Base-by-base conservation (phyloP, 176 grass and related monocot genomes). In the Aegilops bicornis region DNA sequence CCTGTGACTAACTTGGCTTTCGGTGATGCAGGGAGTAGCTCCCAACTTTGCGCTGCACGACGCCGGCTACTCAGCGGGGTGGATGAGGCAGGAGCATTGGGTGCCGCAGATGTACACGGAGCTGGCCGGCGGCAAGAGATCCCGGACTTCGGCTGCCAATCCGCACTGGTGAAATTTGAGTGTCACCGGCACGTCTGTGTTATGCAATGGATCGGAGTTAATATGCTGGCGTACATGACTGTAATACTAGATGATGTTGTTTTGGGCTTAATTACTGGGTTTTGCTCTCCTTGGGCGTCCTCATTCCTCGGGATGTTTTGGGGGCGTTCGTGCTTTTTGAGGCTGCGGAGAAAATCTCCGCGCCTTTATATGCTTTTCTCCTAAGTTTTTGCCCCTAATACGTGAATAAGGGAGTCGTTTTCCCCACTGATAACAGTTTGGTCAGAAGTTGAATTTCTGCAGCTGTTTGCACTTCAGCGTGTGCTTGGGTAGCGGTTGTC, bases 51-150 rank as follows among this genome's bases (percentile, higher is more conserved):
- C 79, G 15, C 16, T 37, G 24, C 70, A 81, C 36, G 76, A 89
- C 52, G 42, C 69, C 13, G 68, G 32, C 23, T 88, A 87, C 81
- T 39, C 84, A 7, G 50, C 16, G 1, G 17, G 80, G 50, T 96
- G 89, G 89, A 54, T 8, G 84, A 62, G 79, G 78, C 91, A 80
- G 85, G 86, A 96, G 54, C 89, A 93, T 39, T 86, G 80, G 52
- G 92, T 97, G 79, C 94, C 92, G 37, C 92, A 88, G 86, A 87
- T 89, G 82, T 74, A 89, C 79, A 3, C 73, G 7, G 87, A 84
- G 77, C 58, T 67, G 40, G 47, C 62, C 10, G 76, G 84, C 45
- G 65, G 84, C 82, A 90, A 89, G 69, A 90, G 92, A 62, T 73
- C 91, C 52, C 64, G 90, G 40, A 58, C 83, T 64, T 47, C 78